These are phyloP conservation scores for Aspergillus neoniger DNA, from an alignment of 2,329 filamentous ascomycete genomes.

Conservation along the genomic window DNA sequence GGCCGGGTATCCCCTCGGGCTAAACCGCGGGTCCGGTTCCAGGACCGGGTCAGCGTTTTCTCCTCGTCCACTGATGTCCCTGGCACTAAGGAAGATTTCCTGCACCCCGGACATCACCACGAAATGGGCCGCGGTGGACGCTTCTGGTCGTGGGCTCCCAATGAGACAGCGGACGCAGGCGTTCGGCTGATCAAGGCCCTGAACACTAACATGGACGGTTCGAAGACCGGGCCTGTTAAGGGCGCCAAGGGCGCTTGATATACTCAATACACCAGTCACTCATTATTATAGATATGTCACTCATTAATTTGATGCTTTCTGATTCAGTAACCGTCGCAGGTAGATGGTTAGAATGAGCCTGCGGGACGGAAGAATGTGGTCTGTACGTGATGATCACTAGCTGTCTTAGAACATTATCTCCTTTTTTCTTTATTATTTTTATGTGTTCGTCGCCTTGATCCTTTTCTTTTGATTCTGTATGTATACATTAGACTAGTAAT, in stretches of 20 bases:
- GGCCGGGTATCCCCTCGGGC: slow-evolving; percentile 13
- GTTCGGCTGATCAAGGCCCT: slow-evolving; percentile 52
- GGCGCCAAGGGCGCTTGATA: slow-evolving; percentile 38
- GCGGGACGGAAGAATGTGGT: not conserved
- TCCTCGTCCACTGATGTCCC: slow-evolving; percentile 23
- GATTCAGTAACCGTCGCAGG: not conserved
- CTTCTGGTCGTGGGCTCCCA: slow-evolving; percentile 57
- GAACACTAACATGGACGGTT: slow-evolving; percentile 20
- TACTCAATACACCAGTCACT: not conserved
- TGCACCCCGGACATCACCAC: slow-evolving; percentile 26
- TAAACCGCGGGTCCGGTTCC: slow-evolving; percentile 36
- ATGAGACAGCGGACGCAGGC: slow-evolving; percentile 55
- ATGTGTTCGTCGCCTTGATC: too few relatives aligned
- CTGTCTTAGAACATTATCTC: not conserved
- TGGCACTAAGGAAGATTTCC: slow-evolving; percentile 30
- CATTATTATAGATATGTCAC: not conserved
- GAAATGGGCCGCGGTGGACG: slow-evolving; percentile 46
- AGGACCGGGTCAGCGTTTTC: slow-evolving; percentile 37
- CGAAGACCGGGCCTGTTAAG: slow-evolving; percentile 4
- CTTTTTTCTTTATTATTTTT: not conserved
- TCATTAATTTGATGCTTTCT: not conserved
- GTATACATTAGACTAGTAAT: too few relatives aligned
- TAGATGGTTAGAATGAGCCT: not conserved
- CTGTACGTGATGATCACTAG: not conserved
- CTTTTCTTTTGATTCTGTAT: too few relatives aligned